These are phyloP conservation scores for Rhinocladiella similis DNA, from an alignment of 2,329 filamentous ascomycete species.

Conservation along the genomic window DNA sequence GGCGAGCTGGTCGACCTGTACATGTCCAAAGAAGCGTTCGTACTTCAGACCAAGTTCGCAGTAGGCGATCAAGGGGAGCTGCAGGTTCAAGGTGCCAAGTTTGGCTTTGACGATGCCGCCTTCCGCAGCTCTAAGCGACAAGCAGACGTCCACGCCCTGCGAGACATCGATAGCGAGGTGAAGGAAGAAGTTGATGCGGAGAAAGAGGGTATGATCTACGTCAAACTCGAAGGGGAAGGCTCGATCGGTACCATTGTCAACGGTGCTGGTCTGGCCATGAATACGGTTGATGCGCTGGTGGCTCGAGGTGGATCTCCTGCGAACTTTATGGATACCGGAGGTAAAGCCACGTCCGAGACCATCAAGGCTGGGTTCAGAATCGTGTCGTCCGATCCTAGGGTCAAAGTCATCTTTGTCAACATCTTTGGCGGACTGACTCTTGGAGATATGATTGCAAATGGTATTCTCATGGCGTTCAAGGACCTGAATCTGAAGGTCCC, in stretches of 20 bases:
- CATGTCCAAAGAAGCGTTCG: constrained; percentile 64
- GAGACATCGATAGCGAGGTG: constrained; percentile 54
- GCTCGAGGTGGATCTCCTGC: constrained; percentile 67
- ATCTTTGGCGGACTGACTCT: constrained; percentile 71
- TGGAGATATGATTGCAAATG: constrained; percentile 79
- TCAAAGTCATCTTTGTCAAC: constrained; percentile 71
- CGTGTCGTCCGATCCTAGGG: constrained; percentile 68
- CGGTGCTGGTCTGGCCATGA: constrained; percentile 87
- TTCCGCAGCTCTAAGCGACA: constrained; percentile 64
- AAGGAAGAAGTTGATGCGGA: constrained; percentile 63
- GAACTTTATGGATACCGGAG: constrained; percentile 88
- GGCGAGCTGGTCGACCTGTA: constrained; percentile 60
- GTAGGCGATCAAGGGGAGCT: constrained; percentile 44
- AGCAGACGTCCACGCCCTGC: constrained; percentile 58
- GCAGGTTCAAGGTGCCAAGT: constrained; percentile 54
- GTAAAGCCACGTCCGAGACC: constrained; percentile 80
- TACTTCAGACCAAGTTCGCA: constrained; percentile 55
- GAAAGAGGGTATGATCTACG: constrained; percentile 74
- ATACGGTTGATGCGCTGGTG: constrained; percentile 78
- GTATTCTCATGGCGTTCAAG: constrained; percentile 70
- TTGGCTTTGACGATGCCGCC: constrained; percentile 71
- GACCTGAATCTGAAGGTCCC: constrained; percentile 67
- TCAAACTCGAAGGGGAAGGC: constrained; percentile 58
- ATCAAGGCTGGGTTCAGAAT: constrained; percentile 76
- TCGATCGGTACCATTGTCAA: constrained; percentile 79